Percentiles rank a stretch among this genome's conserved stretches.
Evolutionary conservation across 768 basidiomycete genomes (phyloP).

Genomic region (Calocera cornea): DNA sequence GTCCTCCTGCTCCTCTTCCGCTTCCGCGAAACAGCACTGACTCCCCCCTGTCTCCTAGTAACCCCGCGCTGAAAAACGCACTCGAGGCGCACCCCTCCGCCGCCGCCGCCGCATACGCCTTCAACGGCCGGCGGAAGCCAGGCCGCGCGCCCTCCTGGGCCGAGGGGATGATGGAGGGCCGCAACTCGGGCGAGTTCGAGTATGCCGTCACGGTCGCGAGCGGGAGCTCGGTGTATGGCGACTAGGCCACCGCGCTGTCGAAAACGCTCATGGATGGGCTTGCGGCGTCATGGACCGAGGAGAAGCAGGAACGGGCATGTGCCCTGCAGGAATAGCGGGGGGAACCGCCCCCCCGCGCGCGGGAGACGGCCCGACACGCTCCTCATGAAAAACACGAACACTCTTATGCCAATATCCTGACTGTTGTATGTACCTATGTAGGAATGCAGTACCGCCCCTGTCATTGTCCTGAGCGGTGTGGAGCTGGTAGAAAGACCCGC

Average conservation of each 20-base stretch:
- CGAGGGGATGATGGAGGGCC: slow-evolving; percentile 19
- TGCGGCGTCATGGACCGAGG: too few relatives aligned
- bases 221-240: slow-evolving; percentile 22
- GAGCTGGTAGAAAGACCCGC: too few relatives aligned
- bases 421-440: too few relatives aligned
- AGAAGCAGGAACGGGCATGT: too few relatives aligned
- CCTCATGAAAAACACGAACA: too few relatives aligned
- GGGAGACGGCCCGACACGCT: too few relatives aligned
- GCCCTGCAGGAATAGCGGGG: too few relatives aligned
- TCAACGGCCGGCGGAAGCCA: slow-evolving; percentile 16
- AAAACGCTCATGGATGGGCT: neutral
- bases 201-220: slow-evolving; percentile 33
- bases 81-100: slow-evolving; percentile 20
- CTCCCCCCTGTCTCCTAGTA: slow-evolving; percentile 9
- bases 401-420: too few relatives aligned
- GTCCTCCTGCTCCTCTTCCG: neutral
- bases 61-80: slow-evolving; percentile 21
- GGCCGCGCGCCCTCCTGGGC: slow-evolving; percentile 15
- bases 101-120: slow-evolving; percentile 21
- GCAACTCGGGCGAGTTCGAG: slow-evolving; percentile 32
- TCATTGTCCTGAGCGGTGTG: too few relatives aligned
- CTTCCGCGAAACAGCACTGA: neutral
- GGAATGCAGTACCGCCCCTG: too few relatives aligned
- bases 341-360: too few relatives aligned
- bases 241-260: too few relatives aligned